Evolutionary conservation across 1,284 basidiomycete genomes (phyloP), one percentile per base, ranked within the genome.

Genomic region (Ganoderma multipileum): DNA sequence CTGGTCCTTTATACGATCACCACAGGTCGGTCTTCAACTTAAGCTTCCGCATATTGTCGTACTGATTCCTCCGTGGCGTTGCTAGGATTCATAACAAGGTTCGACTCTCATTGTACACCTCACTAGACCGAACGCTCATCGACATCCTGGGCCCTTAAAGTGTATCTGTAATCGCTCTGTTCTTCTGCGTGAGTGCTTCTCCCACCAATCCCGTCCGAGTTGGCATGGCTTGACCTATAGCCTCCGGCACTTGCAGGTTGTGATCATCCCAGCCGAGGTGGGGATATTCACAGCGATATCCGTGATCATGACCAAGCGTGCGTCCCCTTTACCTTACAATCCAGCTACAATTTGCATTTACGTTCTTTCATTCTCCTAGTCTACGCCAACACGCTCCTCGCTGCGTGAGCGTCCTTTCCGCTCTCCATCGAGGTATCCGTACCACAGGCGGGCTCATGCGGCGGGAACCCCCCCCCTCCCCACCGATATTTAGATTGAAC

Each of bases 321-420:
- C 52, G 52, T 5, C 14, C 4, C 47, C 20, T 6, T 47, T 23
- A 42, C 47, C 12, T 14, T 23, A 12, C 23, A 1, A 12, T 52
- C 47, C 47, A 26, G 47, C 23, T 23, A 11, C 23, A 23, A 11
- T 20, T 47, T 23, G 9, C 8, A 50, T 11, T 9, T 6, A 8
- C n/a, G 12, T 2, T 26, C 23, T 3, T 50, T 11, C 47, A 50
- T 16, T 16, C 4, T 20, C 30, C 12, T 12, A 55, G 52, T 55
- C 26, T 55, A 55, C 14, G 52, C 52, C 28, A 55, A 55, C 52
- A 55, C 52, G 16, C 30, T 55, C 28, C 52, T 55, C 28, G 52
- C 52, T 18, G 52, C 52, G 52, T 55, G 30, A 33, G 52, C 20
- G 9, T 3, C 16, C 9, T 6, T 18, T 6, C 28, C 23, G 47